Conservation (phyloP, 495 filamentous ascomycete genomes). For the Hypomontagnella submonticulosa region DNA sequence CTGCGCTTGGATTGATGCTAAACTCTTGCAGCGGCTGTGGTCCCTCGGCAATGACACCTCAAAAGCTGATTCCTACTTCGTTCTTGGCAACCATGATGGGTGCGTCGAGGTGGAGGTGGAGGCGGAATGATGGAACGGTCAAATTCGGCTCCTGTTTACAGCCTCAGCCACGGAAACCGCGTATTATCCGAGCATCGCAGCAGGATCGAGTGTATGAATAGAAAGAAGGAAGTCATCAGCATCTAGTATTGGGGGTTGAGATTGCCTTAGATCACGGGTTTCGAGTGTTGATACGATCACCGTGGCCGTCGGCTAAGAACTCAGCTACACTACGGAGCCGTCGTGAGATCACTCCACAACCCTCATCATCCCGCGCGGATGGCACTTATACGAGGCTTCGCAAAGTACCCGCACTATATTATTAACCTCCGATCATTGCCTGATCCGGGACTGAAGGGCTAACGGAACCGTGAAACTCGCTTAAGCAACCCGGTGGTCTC, state of each 20-base stretch:
- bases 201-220: not conserved
- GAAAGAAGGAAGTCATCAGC: constrained; percentile 2
- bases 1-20: constrained; percentile 12
- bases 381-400: constrained; percentile 20
- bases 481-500: constrained; percentile 4
- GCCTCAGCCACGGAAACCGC: not conserved
- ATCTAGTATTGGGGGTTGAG: not conserved
- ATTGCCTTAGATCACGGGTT: not conserved
- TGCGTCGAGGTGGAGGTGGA: not conserved
- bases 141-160: not conserved
- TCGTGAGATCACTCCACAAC: not conserved
- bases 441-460: not conserved
- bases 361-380: constrained; percentile 13
- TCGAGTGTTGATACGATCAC: not conserved
- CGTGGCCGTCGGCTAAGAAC: constrained; percentile 5
- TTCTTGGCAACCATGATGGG: constrained; percentile 12
- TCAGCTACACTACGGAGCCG: constrained; percentile 9
- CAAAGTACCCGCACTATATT: constrained; percentile 9
- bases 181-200: not conserved
- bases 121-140: too few species aligned
- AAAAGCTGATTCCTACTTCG: not conserved
- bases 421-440: constrained; percentile 12
- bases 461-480: constrained; percentile 12
- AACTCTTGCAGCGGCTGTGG: constrained; percentile 11
- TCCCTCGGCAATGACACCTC: constrained; percentile 9